Evolutionary conservation across 2,329 filamentous ascomycete species (phyloP), one percentile per base, ranked within the genome.

Genomic region (Paraphaeosphaeria minitans): DNA sequence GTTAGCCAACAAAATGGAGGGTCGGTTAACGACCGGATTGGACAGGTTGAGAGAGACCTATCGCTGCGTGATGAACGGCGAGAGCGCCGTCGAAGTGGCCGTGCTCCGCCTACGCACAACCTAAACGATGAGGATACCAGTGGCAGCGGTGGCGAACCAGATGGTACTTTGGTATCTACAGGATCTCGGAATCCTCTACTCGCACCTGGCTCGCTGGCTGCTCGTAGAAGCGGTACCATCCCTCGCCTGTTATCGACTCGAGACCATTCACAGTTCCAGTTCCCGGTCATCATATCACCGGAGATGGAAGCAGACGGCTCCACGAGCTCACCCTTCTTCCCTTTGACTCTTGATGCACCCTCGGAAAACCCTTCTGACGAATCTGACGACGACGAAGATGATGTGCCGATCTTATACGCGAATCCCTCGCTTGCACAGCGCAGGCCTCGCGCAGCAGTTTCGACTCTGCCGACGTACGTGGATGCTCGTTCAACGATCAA

Each of bases 401-500:
- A 73, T 37, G 64, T 67, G n/a, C 67, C 70, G 1, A 57, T 59
- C 0, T 59, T 60, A 2, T 73, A 75, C 47, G 61, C 64, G 21
- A 74, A 75, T 37, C 70, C 73, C 4, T 68, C 64, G 2, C 63
- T 70, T 16, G 37, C 61, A 0, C 58, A 66, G 7, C 68, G 70
- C 16, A 69, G 67, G 37, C 51, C 63, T 0, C 65, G 67, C 4
- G 41, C 64, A 22, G 47, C 60, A 7, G 52, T 65, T 4, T 76
- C 83, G 0, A 80, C 83, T 0, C 69, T 86, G 5, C 82, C 83
- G 0, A 77, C 82, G 1, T 87, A 86, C 62, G 79, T 84, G 35
- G 84, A 87, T 63, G 78, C 76, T 2, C 77, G 84, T 1, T 83
- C 84, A 0, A 85, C 83, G 1, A 86, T 87, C 69, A 82, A 82